Base-by-base conservation (phyloP, 345 rosid genomes). In the Hevea brasiliensis region DNA sequence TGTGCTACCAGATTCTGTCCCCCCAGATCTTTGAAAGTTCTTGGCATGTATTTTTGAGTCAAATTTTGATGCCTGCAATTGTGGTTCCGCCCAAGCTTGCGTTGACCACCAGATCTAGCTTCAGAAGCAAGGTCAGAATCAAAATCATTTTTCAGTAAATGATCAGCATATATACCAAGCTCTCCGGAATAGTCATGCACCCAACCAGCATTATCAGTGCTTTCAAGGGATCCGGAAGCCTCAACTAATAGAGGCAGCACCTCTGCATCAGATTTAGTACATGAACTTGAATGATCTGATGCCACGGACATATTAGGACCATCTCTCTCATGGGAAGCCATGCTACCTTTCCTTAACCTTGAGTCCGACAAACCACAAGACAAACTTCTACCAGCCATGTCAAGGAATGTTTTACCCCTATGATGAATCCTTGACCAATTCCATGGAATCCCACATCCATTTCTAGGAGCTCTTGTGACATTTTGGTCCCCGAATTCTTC, bases 381-480 rank as follows among this genome's bases (percentile, higher is more conserved):
- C 48, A 96, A 87, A 81, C 98, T 92, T 83, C 96, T 82, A 47
- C 99, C 99, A 26, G 99, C 99, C 77, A 80, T 87, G 82, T 96
- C 98, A 9, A 96, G 86, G 74, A 96, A 83, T 20, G 82, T 96
- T 76, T 81, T 91, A 48, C 99, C 89, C 76, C 94, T 80, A 27
- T 90, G 83, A 80, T 96, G 99, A 74, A 96, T 93, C 74, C 96
- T 87, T 7, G 99, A 96, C 99, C 99, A 96, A 72, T 96, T 96
- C 87, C 90, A 96, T 0, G 97, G 98, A 58, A 96, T 84, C 56
- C 99, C 99, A 81, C 99, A 96, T 51, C 96, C 93, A 67, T 92
- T 95, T 78, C 86, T 79, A 2, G 97, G 98, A 79, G 80, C 94
- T 74, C 82, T 75, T 8, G 75, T 77, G 76, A 93, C 89, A 75